Base-by-base conservation (phyloP, 148 eudicot genomes). In the Silene conica region DNA sequence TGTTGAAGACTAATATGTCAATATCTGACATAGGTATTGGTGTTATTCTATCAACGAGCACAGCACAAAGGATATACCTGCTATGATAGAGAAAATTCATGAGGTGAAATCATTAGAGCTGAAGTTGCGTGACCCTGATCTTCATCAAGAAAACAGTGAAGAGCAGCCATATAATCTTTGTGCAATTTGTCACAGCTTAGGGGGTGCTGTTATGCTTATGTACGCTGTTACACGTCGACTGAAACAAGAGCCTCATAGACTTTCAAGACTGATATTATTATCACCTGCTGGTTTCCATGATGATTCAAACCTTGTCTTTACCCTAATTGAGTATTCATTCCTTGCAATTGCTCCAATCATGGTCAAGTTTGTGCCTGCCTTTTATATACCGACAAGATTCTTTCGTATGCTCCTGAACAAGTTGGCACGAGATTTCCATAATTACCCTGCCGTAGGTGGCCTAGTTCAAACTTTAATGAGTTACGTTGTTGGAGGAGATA, bases 231-330 rank as follows among this genome's bases (percentile, higher is more conserved):
- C 98, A 2, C 89, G 87, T 25, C 79, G 79, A 74, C 77, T 90
- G 6, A 86, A 82, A 75, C 87, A 85, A 65, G 87, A 82, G 72
- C 89, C 92, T 38, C 97, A 95, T 50, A 85, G 97, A 67, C 85
- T 92, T 55, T 92, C 97, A 59, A 88, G 98, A 69, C 64, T 89
- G 72, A 82, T 95, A 81, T 77, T 92, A 25, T 73, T 95, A 63
- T 95, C 98, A 22, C 98, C 98, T 12, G 98, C 97, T 1, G 98
- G 98, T 38, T 95, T 95, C 78, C 98, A 95, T 31, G 85, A 85
- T 56, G 96, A 92, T 74, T 87, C 98, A 34, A 79, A 80, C 58
- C 67, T 87, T 55, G 82, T 80, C 22, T 92, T 95, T 73, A 86
- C 96, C 13, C 26, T 85, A 25, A 63, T 86, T 6, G 97, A 92